These are phyloP conservation scores for Candida tetrigidarum DNA, from an alignment of 1,139 yeast species.

Conservation along the genomic window DNA sequence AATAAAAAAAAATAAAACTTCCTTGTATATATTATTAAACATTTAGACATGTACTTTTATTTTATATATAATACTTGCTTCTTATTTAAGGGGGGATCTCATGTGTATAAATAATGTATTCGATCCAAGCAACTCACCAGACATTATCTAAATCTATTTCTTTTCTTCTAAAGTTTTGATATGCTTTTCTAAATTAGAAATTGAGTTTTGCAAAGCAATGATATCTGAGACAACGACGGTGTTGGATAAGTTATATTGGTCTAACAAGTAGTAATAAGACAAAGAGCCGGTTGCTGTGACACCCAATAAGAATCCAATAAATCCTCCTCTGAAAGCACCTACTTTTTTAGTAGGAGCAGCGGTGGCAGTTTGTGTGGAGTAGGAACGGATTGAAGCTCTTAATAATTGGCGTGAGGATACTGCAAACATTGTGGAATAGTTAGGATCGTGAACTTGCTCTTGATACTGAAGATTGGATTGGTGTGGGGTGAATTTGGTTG, in stretches of 20 bases:
- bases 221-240: constrained; percentile 77
- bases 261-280: constrained; percentile 77
- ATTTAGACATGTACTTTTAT: not conserved
- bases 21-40: not conserved
- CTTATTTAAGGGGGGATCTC: no score
- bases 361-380: constrained; percentile 33
- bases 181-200: constrained; percentile 68
- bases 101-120: no score
- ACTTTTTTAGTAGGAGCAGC: constrained; percentile 37
- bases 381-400: constrained; percentile 30
- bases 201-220: constrained; percentile 67
- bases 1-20: no score
- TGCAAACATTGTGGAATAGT: constrained; percentile 3
- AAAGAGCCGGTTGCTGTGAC: constrained; percentile 74
- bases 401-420: constrained; percentile 24
- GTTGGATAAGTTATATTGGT: constrained; percentile 76
- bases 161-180: constrained; percentile 57
- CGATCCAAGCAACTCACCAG: no score
- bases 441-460: not conserved
- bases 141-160: no score
- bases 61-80: no score
- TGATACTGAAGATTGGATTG: no score
- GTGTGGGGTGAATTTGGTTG: not conserved
- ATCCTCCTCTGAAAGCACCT: constrained; percentile 70
- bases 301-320: constrained; percentile 79